Percentiles rank a stretch among this genome's conserved stretches.
phyloP scores from a whole-genome alignment of 306 rosid species.

The Coriaria nepalensis region DNA sequence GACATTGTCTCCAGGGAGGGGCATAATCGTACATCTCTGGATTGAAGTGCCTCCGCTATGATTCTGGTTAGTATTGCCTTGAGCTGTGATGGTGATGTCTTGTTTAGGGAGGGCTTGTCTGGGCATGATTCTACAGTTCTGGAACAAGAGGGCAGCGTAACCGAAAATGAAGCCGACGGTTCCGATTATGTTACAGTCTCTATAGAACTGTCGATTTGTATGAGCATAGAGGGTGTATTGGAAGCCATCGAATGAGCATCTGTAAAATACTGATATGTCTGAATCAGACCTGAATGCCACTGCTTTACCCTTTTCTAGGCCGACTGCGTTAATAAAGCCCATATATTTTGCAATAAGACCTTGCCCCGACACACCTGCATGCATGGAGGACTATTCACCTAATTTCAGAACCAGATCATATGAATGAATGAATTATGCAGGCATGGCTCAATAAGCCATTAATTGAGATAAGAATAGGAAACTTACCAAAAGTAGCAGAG shows the following conservation, averaged over 20 bases:
- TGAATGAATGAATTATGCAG: too few species aligned
- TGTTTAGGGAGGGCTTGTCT: constrained; percentile 10
- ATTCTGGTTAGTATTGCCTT: constrained; percentile 12
- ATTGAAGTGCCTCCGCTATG: constrained; percentile 14
- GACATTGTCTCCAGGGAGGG: background rate
- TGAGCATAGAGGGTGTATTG: constrained; percentile 19
- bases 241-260: constrained; percentile 17
- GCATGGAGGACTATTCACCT: background rate
- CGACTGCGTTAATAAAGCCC: constrained; percentile 19
- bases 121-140: constrained; percentile 11
- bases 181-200: constrained; percentile 16
- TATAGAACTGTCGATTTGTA: constrained; percentile 14
- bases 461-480: background rate
- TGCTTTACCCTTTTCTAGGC: constrained; percentile 10
- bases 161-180: constrained; percentile 22
- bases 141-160: constrained; percentile 12
- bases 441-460: too few species aligned
- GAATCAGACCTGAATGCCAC: constrained; percentile 18
- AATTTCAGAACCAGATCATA: too few species aligned
- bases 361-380: constrained; percentile 8
- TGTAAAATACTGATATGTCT: constrained; percentile 18
- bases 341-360: constrained; percentile 12
- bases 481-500: constrained; percentile 22
- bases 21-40: constrained; percentile 25
- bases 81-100: constrained; percentile 14